A percentile compares a stretch with the other conserved stretches of the same genome.
phyloP scores from a whole-genome alignment of 805 yeast genomes.

The Alloascoidea africana region DNA sequence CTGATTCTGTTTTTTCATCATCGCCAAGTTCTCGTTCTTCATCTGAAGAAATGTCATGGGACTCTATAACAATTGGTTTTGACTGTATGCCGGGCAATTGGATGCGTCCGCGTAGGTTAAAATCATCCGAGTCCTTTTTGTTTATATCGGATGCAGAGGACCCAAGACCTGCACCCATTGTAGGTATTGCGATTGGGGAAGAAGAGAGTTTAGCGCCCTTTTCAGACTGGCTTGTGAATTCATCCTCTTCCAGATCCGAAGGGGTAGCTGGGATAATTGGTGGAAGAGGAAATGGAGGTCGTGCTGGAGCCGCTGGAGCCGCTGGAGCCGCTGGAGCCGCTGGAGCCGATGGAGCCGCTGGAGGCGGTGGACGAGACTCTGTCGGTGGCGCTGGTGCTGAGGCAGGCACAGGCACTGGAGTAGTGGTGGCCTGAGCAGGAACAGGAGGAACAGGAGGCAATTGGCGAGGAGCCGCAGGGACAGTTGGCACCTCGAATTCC shows the following conservation, averaged over 20 bases:
- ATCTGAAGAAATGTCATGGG: background rate
- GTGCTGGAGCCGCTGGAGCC: slow-evolving; percentile 4
- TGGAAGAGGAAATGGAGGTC: too few relatives aligned
- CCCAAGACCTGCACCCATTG: too few relatives aligned
- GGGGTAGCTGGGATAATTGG: too few relatives aligned
- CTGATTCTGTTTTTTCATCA: slow-evolving; percentile 1
- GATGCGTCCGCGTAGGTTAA: background rate
- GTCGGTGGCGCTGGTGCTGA: slow-evolving; percentile 7
- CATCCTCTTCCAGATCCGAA: slow-evolving; percentile 1
- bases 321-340: slow-evolving; percentile 6
- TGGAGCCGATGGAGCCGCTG: slow-evolving; percentile 6
- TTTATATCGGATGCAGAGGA: too few relatives aligned
- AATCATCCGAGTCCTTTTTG: background rate
- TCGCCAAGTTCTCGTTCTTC: background rate
- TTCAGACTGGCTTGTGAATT: background rate
- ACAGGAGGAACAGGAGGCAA: slow-evolving; percentile 6
- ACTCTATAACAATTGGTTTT: background rate
- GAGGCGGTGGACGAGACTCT: slow-evolving; percentile 8
- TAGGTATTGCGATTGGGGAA: too few relatives aligned
- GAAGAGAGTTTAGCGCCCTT: too few relatives aligned
- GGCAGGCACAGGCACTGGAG: slow-evolving; percentile 5
- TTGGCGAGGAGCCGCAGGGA: slow-evolving; percentile 1
- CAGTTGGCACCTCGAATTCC: slow-evolving; percentile 2
- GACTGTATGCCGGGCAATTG: background rate
- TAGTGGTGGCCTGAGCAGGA: slow-evolving; percentile 4